Conservation (phyloP, 208 protist genomes). For the Porcisia hertigi region DNA sequence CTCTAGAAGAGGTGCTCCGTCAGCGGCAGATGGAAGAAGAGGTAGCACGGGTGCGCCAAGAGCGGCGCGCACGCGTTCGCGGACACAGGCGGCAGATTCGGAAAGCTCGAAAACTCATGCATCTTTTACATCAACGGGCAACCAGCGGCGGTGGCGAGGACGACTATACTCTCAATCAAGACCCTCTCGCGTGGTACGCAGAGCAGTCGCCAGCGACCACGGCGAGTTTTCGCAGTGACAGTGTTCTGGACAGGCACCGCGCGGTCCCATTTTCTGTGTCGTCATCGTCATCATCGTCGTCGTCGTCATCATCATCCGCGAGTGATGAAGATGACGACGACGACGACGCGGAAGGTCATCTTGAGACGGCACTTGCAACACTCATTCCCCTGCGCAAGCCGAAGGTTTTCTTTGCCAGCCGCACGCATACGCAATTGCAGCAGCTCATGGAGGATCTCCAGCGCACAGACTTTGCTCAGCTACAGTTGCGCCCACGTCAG, state of each 20-base stretch:
- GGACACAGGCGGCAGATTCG: conserved; percentile 23
- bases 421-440: conserved; percentile 95
- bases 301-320: conserved; percentile 16
- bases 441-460: conserved; percentile 93
- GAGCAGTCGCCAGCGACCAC: conserved; percentile 4
- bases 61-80: conserved; percentile 30
- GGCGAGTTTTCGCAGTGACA: not conserved
- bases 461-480: conserved; percentile 71
- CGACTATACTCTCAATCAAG: conserved; percentile 24
- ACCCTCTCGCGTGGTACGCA: conserved; percentile 21
- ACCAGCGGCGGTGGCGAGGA: not conserved
- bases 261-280: not conserved
- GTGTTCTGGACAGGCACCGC: not conserved
- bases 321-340: conserved; percentile 14
- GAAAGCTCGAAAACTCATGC: conserved; percentile 18
- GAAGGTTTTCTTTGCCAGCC: conserved; percentile 93
- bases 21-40: conserved; percentile 45
- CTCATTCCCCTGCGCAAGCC: conserved; percentile 57
- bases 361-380: conserved; percentile 23
- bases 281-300: not conserved
- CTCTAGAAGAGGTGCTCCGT: conserved; percentile 23
- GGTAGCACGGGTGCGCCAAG: conserved; percentile 9
- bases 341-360: conserved; percentile 7
- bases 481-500: conserved; percentile 30
- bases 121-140: conserved; percentile 12